Conservation (phyloP, 768 basidiomycete species). For the Leccinum variicolor region DNA sequence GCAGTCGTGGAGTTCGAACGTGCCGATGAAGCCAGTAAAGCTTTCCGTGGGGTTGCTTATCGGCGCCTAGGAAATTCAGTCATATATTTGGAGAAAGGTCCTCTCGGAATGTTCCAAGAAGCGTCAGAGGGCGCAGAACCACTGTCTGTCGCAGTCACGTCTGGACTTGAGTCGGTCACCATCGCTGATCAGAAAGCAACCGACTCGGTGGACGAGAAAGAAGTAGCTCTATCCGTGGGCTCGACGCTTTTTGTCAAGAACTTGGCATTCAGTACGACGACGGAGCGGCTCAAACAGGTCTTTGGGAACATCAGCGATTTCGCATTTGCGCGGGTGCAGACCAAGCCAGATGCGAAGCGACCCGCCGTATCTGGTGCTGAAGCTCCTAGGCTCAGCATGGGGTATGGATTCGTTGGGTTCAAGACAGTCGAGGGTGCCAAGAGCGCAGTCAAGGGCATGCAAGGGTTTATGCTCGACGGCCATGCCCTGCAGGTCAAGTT, state of each 20-base stretch:
- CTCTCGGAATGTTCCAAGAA: conserved; percentile 75
- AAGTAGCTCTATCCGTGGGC: conserved; percentile 52
- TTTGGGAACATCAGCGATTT: conserved; percentile 78
- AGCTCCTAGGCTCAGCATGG: conserved; percentile 77
- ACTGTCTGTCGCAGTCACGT: conserved; percentile 9
- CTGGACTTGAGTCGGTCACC: conserved; percentile 34
- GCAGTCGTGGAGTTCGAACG: conserved; percentile 87
- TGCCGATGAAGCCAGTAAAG: conserved; percentile 64
- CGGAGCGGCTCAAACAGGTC: conserved; percentile 59
- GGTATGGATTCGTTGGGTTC: conserved; percentile 96
- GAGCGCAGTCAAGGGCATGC: conserved; percentile 71
- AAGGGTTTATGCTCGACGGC: conserved; percentile 83
- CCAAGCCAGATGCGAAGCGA: conserved; percentile 79
- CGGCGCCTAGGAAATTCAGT: conserved; percentile 84
- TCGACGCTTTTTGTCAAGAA: conserved; percentile 95
- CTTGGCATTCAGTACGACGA: conserved; percentile 77
- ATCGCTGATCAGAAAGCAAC: conserved; percentile 41
- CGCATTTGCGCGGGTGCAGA: conserved; percentile 86
- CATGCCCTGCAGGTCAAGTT: conserved; percentile 82
- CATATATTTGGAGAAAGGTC: conserved; percentile 91
- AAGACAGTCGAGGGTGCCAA: conserved; percentile 37
- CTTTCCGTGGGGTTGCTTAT: conserved; percentile 83
- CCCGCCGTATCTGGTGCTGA: conserved; percentile 32
- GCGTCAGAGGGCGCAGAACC: conserved; percentile 23
- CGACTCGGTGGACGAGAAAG: conserved; percentile 35